These are phyloP conservation scores for Lycium ferocissimum DNA, from an alignment of 257 asterid species.

Conservation along the genomic window DNA sequence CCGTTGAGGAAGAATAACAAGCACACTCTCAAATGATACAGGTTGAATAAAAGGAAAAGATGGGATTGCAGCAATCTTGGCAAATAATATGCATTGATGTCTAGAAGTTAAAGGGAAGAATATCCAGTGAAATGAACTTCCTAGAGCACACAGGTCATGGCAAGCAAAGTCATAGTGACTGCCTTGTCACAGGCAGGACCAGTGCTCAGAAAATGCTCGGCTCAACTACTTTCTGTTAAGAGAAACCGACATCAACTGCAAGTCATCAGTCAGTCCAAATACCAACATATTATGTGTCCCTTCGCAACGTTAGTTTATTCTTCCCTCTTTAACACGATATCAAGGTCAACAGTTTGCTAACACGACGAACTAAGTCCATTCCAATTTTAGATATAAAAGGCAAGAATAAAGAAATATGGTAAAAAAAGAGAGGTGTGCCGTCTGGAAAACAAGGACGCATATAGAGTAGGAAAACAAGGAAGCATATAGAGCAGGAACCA, in stretches of 20 bases:
- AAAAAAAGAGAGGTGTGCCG: neutral
- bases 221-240: constrained; percentile 23
- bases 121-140: constrained; percentile 9
- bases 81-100: constrained; percentile 4
- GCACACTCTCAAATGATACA: constrained; percentile 2
- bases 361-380: neutral
- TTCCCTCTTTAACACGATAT: neutral
- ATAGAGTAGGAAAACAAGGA: neutral
- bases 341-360: constrained; percentile 8
- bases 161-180: neutral
- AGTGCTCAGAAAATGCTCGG: neutral
- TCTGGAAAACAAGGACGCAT: neutral
- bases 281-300: constrained; percentile 5
- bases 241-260: constrained; percentile 6
- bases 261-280: neutral
- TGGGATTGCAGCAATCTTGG: constrained; percentile 18
- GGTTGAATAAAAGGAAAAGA: neutral
- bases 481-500: constrained; percentile 3
- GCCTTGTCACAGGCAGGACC: neutral
- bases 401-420: neutral
- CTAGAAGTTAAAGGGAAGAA: neutral
- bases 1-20: constrained; percentile 14
- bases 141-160: constrained; percentile 6
- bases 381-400: constrained; percentile 3
- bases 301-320: neutral